Evolutionary conservation across 108 stramenopile genomes (phyloP), one percentile per base, ranked within the genome.

Genomic region (Nannochloropsis granulata): DNA sequence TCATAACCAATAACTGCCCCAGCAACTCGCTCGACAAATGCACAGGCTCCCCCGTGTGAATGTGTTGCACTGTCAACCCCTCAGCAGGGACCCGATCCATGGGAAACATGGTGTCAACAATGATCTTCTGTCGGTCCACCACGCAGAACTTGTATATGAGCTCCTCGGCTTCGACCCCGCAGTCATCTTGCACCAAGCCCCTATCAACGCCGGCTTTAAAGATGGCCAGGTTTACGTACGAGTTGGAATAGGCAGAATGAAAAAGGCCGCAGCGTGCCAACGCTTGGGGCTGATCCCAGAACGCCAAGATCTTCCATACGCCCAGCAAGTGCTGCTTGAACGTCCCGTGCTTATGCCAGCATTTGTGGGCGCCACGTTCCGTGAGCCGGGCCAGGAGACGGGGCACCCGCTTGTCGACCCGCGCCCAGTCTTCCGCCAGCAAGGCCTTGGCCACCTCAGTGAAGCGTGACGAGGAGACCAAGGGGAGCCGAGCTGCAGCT

Each of bases 261-360:
- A 83, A 89, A 8, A 89, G 83, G 11, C 86, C 89, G 21, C 85
- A 83, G 46, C 89, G 71, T 19, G 45, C 82, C 34, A 78, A 80
- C 25, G 56, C 79, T 80, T 87, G 44, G 7, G 24, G 26, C 45
- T 80, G 43, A 0, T 83, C 85, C 89, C 89, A 89, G 1, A 79
- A 21, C 13, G 83, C 45, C 14, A 89, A 71, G 81, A 89, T 89
- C 43, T 86, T 80, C 46, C 86, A 86, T 14, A 86, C 86, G 78
- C 83, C 83, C 24, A 86, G 12, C n/a, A 89, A 45, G 34, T 89
- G 89, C 25, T 86, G 82, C n/a, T 85, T 43, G 80, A 89, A 89
- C 8, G 86, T 85, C 19, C 82, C 83, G 45, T 90, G 90, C 80
- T 90, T 90, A 71, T 90, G 90, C 90, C 90, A 90, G 71, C 79